Base-by-base conservation (phyloP, 371 early-diverging fungal genomes). In the Lichtheimia ornata region DNA sequence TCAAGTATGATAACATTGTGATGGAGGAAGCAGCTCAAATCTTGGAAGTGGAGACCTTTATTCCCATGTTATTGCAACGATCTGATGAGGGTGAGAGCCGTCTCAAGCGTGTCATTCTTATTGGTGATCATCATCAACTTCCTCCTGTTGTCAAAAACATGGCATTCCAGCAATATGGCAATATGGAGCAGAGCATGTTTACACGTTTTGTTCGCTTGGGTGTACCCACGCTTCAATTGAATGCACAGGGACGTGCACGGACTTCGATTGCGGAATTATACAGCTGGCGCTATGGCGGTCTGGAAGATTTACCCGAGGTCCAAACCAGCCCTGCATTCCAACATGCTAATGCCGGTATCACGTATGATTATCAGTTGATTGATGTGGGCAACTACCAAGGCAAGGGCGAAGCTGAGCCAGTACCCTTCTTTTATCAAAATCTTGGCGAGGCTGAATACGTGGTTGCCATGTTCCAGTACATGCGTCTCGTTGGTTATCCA, bases 1-100 rank as follows among this genome's bases (percentile, higher is more conserved):
- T 97, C 85, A 87, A 90, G 59, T 98, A 94, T 71, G 95, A 98
- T 64, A 94, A 85, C 50, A 88, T 99, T 25, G 82, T 99, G 15
- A 91, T 99, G 88, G 99, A 99, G 70, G 99, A 99, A 71, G 93
- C 98, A 0, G 99, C 95, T 15, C 98, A 99, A 70, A 89, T 98
- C 9, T 73, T 97, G 13, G 99, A 99, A 69, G 87, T 97, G 3
- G 99, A 99, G 67, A 89, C 97, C 3, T 91, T 98, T 61, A 92
- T 99, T 30, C 96, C 98, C 5, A 76, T 99, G 65, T 63, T 92
- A 41, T 71, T 97, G 11, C 96, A 97, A 77, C 83, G 84, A 14
- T 67, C 85, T n/a, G 77, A 81, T 28, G 77, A 81, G 59, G 83
- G 82, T 20, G 65, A 73, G 50, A 85, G 81, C 22, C 81, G 88